These are phyloP conservation scores for Fusarium domesticum DNA, from an alignment of 2,329 filamentous ascomycete genomes.

Conservation along the genomic window DNA sequence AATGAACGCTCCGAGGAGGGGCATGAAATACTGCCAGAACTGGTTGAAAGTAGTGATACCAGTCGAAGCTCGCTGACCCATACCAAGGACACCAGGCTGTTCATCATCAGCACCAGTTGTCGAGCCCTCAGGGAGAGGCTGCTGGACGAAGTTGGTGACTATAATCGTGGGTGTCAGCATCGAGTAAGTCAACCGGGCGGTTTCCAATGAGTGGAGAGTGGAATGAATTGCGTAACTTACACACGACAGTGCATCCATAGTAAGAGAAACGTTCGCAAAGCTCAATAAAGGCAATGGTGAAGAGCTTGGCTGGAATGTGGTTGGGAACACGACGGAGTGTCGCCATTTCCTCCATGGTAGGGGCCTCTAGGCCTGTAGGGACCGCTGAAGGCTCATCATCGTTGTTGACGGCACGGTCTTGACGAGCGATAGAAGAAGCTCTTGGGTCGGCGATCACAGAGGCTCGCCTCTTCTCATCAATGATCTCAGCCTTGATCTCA, in stretches of 20 bases:
- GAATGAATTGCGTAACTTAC: constrained; percentile 44
- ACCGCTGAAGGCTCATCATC: background rate
- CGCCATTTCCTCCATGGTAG: constrained; percentile 40
- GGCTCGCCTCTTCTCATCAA: constrained; percentile 31
- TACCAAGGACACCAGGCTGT: constrained; percentile 53
- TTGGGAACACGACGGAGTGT: constrained; percentile 54
- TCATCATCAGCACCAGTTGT: constrained; percentile 47
- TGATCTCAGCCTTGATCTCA: constrained; percentile 26
- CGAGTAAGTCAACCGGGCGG: background rate
- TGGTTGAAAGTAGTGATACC: constrained; percentile 48
- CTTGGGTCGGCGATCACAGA: constrained; percentile 31
- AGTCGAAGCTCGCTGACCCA: constrained; percentile 53
- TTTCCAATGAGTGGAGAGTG: background rate
- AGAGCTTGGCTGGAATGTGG: constrained; percentile 57
- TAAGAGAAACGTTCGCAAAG: constrained; percentile 71
- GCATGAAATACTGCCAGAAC: constrained; percentile 61
- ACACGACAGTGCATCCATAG: constrained; percentile 64
- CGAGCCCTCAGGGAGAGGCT: constrained; percentile 53
- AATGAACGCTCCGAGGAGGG: constrained; percentile 51
- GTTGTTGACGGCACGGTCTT: background rate
- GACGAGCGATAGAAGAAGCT: constrained; percentile 8
- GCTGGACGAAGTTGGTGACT: constrained; percentile 62
- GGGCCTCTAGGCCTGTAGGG: constrained; percentile 13
- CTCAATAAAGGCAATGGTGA: constrained; percentile 65
- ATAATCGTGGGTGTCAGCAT: background rate